These are phyloP conservation scores for Annona cherimola DNA, from an alignment of 164 flowering plant species.

Conservation along the genomic window DNA sequence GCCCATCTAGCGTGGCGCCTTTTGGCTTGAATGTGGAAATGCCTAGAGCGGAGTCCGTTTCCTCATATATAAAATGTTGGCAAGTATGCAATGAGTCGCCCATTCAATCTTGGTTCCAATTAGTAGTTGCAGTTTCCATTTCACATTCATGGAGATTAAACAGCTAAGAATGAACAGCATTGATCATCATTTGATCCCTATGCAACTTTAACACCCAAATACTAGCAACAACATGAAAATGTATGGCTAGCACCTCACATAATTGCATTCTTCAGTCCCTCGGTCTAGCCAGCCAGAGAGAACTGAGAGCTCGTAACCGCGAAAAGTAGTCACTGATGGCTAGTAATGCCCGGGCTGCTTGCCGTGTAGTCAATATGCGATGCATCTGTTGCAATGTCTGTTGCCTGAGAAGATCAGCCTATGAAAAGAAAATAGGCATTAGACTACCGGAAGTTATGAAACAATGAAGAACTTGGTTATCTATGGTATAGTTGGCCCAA, in stretches of 20 bases:
- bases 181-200: background rate
- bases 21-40: background rate
- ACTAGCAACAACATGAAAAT: background rate
- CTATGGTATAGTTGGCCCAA: background rate
- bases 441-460: background rate
- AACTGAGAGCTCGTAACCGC: conserved; percentile 75
- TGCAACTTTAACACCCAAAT: background rate
- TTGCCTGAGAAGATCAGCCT: conserved; percentile 87
- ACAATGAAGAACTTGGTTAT: background rate
- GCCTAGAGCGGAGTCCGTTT: background rate
- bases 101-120: background rate
- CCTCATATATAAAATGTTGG: no score
- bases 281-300: conserved; percentile 82
- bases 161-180: background rate
- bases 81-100: background rate
- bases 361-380: conserved; percentile 76
- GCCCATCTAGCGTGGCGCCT: no score
- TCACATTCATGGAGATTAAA: background rate
- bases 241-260: background rate
- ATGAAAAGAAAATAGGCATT: background rate
- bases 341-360: conserved; percentile 82
- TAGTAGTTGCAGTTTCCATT: background rate
- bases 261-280: conserved; percentile 38
- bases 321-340: conserved; percentile 70
- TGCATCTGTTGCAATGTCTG: conserved; percentile 83